phyloP scores from a whole-genome alignment of 352 stramenopile genomes.

The Saprolegnia diclina region DNA sequence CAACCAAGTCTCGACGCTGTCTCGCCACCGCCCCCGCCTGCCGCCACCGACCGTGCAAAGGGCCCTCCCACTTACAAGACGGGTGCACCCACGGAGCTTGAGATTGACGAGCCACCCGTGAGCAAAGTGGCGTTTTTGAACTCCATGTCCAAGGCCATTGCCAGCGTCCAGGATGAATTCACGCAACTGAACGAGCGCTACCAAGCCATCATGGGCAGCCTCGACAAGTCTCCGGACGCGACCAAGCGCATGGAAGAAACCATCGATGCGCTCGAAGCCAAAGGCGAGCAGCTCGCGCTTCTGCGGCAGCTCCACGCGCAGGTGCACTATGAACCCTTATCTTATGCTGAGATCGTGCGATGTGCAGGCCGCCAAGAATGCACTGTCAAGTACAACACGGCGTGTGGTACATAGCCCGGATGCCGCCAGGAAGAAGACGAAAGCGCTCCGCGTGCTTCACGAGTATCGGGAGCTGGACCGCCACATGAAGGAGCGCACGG shows the following conservation, averaged over 20 bases:
- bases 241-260: conserved; percentile 11
- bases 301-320: conserved; percentile 23
- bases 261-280: conserved; percentile 25
- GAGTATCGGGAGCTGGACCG: conserved; percentile 23
- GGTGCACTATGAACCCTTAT: too few relatives aligned
- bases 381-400: neutral
- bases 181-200: conserved; percentile 20
- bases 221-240: conserved; percentile 13
- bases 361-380: conserved; percentile 11
- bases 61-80: too few relatives aligned
- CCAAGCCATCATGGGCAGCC: neutral
- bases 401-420: conserved; percentile 21
- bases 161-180: conserved; percentile 20
- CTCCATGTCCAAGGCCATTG: conserved; percentile 16
- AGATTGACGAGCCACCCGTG: neutral
- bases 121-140: conserved; percentile 17
- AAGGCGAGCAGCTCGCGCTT: conserved; percentile 22
- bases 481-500: conserved; percentile 18
- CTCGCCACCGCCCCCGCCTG: too few relatives aligned
- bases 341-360: neutral
- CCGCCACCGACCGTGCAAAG: too few relatives aligned
- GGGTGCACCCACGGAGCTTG: too few relatives aligned
- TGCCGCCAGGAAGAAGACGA: conserved; percentile 21
- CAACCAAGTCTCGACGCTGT: neutral
- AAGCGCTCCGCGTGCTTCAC: conserved; percentile 14